phyloP scores from a whole-genome alignment of 2,329 filamentous ascomycete species.

The Periconia sp. region DNA sequence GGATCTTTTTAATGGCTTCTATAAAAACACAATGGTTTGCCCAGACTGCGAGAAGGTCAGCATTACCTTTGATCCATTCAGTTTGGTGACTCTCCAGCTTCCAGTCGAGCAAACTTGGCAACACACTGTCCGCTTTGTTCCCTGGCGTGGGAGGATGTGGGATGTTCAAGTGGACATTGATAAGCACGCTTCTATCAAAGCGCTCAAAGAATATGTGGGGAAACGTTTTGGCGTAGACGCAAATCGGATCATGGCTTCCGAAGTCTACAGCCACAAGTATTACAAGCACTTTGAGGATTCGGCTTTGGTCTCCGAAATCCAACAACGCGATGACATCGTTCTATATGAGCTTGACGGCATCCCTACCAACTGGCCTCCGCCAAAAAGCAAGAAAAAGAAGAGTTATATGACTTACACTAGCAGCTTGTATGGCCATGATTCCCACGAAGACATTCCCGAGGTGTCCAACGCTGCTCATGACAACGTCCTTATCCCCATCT shows the following conservation, averaged over 20 bases:
- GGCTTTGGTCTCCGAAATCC: constrained; percentile 69
- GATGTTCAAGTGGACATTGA: constrained; percentile 77
- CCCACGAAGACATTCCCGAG: constrained; percentile 51
- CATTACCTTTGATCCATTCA: constrained; percentile 98
- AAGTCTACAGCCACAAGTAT: constrained; percentile 81
- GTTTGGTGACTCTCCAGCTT: constrained; percentile 86
- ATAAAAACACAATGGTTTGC: constrained; percentile 95
- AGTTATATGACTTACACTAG: constrained; percentile 41
- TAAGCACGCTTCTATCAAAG: constrained; percentile 70
- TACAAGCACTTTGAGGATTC: constrained; percentile 81
- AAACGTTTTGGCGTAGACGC: constrained; percentile 56
- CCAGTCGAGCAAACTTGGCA: constrained; percentile 84
- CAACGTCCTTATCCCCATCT: constrained; percentile 68
- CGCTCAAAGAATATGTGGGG: constrained; percentile 65
- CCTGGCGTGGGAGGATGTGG: constrained; percentile 70
- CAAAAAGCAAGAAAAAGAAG: constrained; percentile 52
- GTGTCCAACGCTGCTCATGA: constrained; percentile 67
- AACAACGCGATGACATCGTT: constrained; percentile 62
- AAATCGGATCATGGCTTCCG: constrained; percentile 73
- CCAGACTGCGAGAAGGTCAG: constrained; percentile 91
- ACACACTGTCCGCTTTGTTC: constrained; percentile 74
- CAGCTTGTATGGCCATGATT: constrained; percentile 38
- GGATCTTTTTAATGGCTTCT: constrained; percentile 95
- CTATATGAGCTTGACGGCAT: constrained; percentile 76
- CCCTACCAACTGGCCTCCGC: constrained; percentile 75